Evolutionary conservation across 768 basidiomycete species (phyloP).

Genomic region (Ramaria rubella): DNA sequence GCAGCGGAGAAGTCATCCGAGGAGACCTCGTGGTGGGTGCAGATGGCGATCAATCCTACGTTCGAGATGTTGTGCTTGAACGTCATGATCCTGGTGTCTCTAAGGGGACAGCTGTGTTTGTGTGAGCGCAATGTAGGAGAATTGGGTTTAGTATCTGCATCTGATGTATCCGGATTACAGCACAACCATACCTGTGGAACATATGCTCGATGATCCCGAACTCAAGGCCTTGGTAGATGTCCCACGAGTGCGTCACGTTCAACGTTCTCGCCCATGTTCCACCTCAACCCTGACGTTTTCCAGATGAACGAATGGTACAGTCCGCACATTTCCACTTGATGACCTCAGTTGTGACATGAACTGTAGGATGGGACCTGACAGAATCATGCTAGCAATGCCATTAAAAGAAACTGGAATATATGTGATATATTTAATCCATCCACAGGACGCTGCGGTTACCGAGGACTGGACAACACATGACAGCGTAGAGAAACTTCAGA

Average conservation of each 20-base stretch:
- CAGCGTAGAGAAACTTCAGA: background rate
- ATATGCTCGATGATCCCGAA: slow-evolving; percentile 36
- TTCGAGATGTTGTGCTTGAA: slow-evolving; percentile 29
- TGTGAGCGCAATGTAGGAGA: slow-evolving; percentile 32
- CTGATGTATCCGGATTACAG: slow-evolving; percentile 19
- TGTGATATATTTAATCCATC: background rate
- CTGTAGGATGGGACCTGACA: slow-evolving; percentile 21
- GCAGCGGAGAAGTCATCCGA: slow-evolving; percentile 35
- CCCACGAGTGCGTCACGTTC: slow-evolving; percentile 27
- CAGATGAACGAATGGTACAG: slow-evolving; percentile 19
- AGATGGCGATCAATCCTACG: slow-evolving; percentile 45
- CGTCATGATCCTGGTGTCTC: slow-evolving; percentile 24
- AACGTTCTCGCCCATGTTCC: background rate
- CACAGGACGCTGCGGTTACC: background rate
- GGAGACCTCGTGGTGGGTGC: slow-evolving; percentile 57
- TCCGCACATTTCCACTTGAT: slow-evolving; percentile 7
- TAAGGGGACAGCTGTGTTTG: slow-evolving; percentile 36
- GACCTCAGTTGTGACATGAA: background rate
- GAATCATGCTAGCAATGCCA: slow-evolving; percentile 15
- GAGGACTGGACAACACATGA: background rate
- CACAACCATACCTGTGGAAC: slow-evolving; percentile 33
- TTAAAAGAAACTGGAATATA: background rate
- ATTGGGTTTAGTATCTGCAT: background rate
- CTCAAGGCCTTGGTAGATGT: slow-evolving; percentile 24
- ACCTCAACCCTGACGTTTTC: background rate